Conservation (phyloP, 2,329 filamentous ascomycete species). For the Pseudopithomyces chartarum region DNA sequence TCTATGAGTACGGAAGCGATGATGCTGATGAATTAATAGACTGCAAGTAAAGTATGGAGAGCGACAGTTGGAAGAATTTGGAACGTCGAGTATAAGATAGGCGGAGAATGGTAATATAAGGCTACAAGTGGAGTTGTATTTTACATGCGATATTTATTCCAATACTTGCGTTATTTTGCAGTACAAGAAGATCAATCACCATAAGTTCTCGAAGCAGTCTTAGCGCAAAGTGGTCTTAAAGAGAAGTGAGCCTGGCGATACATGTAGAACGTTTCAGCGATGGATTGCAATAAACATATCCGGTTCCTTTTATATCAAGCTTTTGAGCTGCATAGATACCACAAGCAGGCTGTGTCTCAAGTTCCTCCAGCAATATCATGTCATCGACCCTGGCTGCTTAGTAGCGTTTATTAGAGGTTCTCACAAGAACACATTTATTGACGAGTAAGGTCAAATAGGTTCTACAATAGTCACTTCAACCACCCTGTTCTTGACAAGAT, state of each 20-base stretch:
- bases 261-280: too few relatives aligned
- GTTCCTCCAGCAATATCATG: too few relatives aligned
- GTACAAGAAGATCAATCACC: too few relatives aligned
- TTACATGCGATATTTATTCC: too few relatives aligned
- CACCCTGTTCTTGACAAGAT: neutral
- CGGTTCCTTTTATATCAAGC: too few relatives aligned
- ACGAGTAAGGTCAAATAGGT: constrained; percentile 23
- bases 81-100: constrained; percentile 57
- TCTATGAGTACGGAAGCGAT: neutral
- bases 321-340: too few relatives aligned
- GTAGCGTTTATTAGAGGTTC: neutral
- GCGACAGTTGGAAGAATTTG: constrained; percentile 56
- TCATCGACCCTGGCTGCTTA: neutral
- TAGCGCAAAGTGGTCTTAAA: too few relatives aligned
- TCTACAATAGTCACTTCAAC: neutral
- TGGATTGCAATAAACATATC: too few relatives aligned
- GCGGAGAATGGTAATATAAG: constrained; percentile 55
- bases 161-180: neutral
- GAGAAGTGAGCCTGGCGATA: too few relatives aligned
- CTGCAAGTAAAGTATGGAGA: constrained; percentile 55
- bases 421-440: neutral
- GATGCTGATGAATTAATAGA: constrained; percentile 27
- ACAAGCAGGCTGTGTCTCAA: too few relatives aligned
- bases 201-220: too few relatives aligned
- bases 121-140: neutral